Percentiles rank a stretch among this genome's conserved stretches.
Conservation (phyloP, 2,329 filamentous ascomycete genomes). For the Rhynchosporium secalis region DNA sequence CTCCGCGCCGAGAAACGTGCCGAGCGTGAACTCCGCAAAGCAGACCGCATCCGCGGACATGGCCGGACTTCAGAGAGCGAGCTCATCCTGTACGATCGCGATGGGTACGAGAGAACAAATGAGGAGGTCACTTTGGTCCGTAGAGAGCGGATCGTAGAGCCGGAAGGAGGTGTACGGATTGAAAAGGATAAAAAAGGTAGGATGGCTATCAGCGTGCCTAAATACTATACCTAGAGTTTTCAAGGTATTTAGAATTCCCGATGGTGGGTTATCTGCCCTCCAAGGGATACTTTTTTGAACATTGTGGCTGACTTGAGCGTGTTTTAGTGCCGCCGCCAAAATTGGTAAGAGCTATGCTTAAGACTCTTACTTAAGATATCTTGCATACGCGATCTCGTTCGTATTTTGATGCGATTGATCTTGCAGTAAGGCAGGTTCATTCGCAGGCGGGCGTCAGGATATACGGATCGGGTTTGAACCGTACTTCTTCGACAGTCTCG, state of each 20-base stretch:
- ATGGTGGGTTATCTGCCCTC: slow-evolving; percentile 33
- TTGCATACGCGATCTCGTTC: neutral
- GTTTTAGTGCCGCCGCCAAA: slow-evolving; percentile 60
- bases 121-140: slow-evolving; percentile 54
- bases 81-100: slow-evolving; percentile 61
- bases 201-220: slow-evolving; percentile 81
- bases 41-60: slow-evolving; percentile 54
- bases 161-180: slow-evolving; percentile 64
- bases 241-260: slow-evolving; percentile 31
- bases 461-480: neutral
- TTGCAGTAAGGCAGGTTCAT: neutral
- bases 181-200: slow-evolving; percentile 95
- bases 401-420: neutral
- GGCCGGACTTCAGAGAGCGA: slow-evolving; percentile 61
- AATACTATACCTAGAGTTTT: slow-evolving; percentile 47
- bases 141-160: slow-evolving; percentile 53
- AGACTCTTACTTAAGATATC: slow-evolving; percentile 60
- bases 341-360: slow-evolving; percentile 68
- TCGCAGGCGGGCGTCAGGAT: slow-evolving; percentile 6
- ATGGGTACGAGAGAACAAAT: slow-evolving; percentile 45
- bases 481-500: neutral
- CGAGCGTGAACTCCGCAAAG: slow-evolving; percentile 45
- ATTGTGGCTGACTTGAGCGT: slow-evolving; percentile 30
- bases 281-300: slow-evolving; percentile 19
- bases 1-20: slow-evolving; percentile 57